Evolutionary conservation across 2,329 filamentous ascomycete genomes (phyloP), one percentile per base, ranked within the genome.

Genomic region (Aureobasidium mangrovei): DNA sequence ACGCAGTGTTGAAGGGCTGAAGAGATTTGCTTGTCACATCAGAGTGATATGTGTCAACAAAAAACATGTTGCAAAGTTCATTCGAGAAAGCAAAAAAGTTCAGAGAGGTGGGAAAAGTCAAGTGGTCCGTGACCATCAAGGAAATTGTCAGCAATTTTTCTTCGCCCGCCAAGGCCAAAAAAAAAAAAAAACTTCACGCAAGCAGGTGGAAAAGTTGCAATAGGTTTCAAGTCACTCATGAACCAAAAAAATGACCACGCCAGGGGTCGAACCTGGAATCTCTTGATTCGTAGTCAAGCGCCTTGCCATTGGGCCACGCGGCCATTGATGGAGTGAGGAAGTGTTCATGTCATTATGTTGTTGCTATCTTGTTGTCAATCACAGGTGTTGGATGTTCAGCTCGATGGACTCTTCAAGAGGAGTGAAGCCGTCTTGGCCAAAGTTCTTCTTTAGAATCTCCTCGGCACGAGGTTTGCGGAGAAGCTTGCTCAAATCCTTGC

Each of bases 231-330:
- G 18, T 18, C 18, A 18, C 18, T 18, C 18, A 18, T 18, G 1
- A 18, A 18, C 18, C 18, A 46, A 46, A 33, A 24, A 45, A 26
- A 0, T 56, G 54, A 56, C 29, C 54, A 46, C 48, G 54, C 33
- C 54, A 56, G 54, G 54, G 48, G 35, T 56, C 54, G 54, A 56
- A 56, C 54, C 54, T 56, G 54, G 33, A 56, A 56, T 56, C 54
- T 56, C 54, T 52, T 56, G 54, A 56, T 56, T 75, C 74, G 74
- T 76, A 77, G 75, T 77, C 75, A 77, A 76, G 72, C 74, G 74
- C 75, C 75, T 77, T 77, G 73, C 74, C 75, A 77, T 77, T 77
- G 74, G 74, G 74, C 74, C 75, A 77, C 64, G 59, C 59, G 54
- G 42, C 56, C 56, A 57, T 12, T 54, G 42, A 28, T 53, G 9